A percentile compares a stretch with the other conserved stretches of the same genome.
These are phyloP conservation scores for Ganoderma boninense DNA, from an alignment of 1,284 basidiomycete species.

Conservation along the genomic window DNA sequence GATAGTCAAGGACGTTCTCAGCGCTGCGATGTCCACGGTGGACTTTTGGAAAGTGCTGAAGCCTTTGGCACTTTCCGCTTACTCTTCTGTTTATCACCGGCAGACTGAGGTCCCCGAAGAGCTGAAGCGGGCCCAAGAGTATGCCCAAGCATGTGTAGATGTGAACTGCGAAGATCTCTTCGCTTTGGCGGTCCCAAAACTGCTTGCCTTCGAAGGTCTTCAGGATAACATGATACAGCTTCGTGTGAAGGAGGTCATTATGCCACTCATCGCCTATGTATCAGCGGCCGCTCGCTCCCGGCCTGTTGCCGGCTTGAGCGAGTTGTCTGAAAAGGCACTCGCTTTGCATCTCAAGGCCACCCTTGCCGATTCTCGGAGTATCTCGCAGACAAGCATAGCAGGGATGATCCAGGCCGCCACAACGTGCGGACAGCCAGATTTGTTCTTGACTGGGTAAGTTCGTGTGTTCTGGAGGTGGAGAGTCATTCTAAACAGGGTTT, in stretches of 20 bases:
- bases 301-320: neutral
- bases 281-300: neutral
- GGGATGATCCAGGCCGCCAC: neutral
- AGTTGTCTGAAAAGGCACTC: neutral
- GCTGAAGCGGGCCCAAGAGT: neutral
- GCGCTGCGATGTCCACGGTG: slow-evolving; percentile 2
- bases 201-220: neutral
- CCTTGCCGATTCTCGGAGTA: neutral
- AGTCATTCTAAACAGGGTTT: neutral
- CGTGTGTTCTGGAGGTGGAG: neutral
- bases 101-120: neutral
- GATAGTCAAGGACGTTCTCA: slow-evolving; percentile 11
- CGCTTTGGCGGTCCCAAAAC: neutral
- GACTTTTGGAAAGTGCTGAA: slow-evolving; percentile 9
- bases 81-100: neutral
- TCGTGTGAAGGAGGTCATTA: slow-evolving; percentile 12
- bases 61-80: neutral
- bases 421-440: neutral
- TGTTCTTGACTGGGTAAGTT: neutral
- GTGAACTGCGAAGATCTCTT: neutral
- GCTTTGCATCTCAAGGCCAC: neutral
- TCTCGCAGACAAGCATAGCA: neutral
- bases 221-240: neutral
- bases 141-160: neutral
- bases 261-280: slow-evolving; percentile 10